phyloP scores from a whole-genome alignment of 345 rosid species.

The Lepidium didymum region DNA sequence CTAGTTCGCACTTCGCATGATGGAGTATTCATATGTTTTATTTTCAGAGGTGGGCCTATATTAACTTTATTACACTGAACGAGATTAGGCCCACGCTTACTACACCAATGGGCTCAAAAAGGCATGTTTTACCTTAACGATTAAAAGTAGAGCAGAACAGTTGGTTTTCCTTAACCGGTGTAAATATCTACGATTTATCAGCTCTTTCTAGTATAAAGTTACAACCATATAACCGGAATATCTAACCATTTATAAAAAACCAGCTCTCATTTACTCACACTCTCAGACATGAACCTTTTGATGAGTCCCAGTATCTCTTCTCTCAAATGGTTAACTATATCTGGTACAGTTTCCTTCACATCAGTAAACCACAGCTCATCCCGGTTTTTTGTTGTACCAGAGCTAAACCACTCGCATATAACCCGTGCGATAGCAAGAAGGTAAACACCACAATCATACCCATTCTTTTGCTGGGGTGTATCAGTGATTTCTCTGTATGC shows the following conservation, averaged over 20 bases:
- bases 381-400: slow-evolving; percentile 18
- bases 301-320: slow-evolving; percentile 53
- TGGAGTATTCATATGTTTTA: neutral
- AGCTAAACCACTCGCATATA: slow-evolving; percentile 49
- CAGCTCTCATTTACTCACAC: slow-evolving; percentile 15
- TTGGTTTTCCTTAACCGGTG: neutral
- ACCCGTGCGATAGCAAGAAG: slow-evolving; percentile 52
- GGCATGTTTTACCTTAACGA: neutral
- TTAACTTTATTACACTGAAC: neutral
- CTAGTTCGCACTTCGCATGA: slow-evolving; percentile 8
- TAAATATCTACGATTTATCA: neutral
- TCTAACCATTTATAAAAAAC: neutral
- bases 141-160: neutral
- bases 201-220: neutral
- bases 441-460: slow-evolving; percentile 68
- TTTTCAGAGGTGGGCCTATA: neutral
- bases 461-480: slow-evolving; percentile 66
- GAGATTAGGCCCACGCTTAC: neutral
- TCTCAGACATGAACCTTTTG: slow-evolving; percentile 36
- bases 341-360: slow-evolving; percentile 54
- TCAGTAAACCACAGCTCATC: slow-evolving; percentile 51
- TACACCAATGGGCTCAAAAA: neutral
- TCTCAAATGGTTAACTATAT: slow-evolving; percentile 40
- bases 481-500: slow-evolving; percentile 34
- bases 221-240: neutral